Conservation (phyloP, 1,139 yeast species). For the Protomyces inouyei region DNA sequence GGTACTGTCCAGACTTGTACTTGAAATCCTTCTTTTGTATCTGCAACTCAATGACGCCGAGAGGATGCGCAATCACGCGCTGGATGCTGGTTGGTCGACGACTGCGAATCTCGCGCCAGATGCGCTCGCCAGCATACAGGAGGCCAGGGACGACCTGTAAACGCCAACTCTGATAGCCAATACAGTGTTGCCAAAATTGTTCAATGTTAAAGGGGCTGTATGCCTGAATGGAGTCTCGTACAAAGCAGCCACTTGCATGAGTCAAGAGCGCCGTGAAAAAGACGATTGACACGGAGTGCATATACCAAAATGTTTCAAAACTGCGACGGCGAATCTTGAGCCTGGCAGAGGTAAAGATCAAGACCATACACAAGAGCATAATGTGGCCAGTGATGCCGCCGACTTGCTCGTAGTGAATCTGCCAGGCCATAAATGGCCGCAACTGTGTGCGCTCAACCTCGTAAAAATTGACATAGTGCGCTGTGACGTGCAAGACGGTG, state of each 20-base stretch:
- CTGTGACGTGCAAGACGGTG: background rate
- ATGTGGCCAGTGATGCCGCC: constrained; percentile 11
- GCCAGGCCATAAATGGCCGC: constrained; percentile 9
- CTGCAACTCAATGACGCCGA: constrained; percentile 12
- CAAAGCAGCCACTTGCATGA: constrained; percentile 17
- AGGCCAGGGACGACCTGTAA: background rate
- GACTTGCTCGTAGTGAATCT: constrained; percentile 2
- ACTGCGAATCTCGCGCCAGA: background rate
- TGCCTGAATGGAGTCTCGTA: constrained; percentile 2
- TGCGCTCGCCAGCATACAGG: constrained; percentile 8
- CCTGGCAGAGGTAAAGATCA: constrained; percentile 5
- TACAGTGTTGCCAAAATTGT: constrained; percentile 11
- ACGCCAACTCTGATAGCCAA: constrained; percentile 12
- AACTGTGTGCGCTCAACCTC: background rate
- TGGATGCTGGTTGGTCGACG: constrained; percentile 1
- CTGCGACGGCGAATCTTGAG: background rate
- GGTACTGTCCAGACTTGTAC: constrained; percentile 20
- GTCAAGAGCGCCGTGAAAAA: constrained; percentile 5
- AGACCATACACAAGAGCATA: constrained; percentile 8
- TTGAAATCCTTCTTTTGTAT: background rate
- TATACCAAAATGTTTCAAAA: constrained; percentile 14
- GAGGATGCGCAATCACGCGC: constrained; percentile 6
- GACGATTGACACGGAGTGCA: constrained; percentile 5
- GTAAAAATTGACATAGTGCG: constrained; percentile 14
- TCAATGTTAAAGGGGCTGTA: background rate